These are phyloP conservation scores for Phytophthora palmivora DNA, from an alignment of 352 stramenopile species.

Conservation along the genomic window DNA sequence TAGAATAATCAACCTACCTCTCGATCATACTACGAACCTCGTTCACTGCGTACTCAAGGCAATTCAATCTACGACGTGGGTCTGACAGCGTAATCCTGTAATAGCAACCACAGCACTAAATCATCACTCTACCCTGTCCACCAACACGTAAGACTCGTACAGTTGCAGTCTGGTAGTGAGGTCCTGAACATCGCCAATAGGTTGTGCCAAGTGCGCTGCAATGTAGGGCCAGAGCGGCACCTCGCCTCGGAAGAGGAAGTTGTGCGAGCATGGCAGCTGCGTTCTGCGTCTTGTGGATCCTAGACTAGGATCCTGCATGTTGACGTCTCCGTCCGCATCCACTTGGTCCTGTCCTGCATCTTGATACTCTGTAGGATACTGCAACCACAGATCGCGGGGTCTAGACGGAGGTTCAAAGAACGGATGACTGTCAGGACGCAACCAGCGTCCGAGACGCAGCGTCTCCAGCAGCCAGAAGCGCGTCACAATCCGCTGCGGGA, in stretches of 20 bases:
- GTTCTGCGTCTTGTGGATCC: constrained; percentile 17
- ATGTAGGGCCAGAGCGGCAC: constrained; percentile 83
- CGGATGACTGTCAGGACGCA: constrained; percentile 39
- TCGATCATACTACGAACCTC: constrained; percentile 26
- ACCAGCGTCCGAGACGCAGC: constrained; percentile 44
- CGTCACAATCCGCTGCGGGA: constrained; percentile 41
- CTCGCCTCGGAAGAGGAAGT: constrained; percentile 31
- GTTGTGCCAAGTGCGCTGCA: constrained; percentile 49
- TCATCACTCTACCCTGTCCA: constrained; percentile 7
- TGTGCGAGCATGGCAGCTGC: constrained; percentile 56
- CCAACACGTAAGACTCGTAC: constrained; percentile 34
- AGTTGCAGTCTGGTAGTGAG: constrained; percentile 46
- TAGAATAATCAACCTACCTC: neutral
- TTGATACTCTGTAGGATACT: constrained; percentile 53
- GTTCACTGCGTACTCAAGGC: constrained; percentile 46
- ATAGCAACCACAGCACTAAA: constrained; percentile 10
- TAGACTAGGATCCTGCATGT: constrained; percentile 20
- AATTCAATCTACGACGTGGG: constrained; percentile 40
- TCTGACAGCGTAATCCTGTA: constrained; percentile 43
- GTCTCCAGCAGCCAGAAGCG: constrained; percentile 65
- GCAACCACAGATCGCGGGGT: constrained; percentile 23
- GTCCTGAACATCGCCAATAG: constrained; percentile 47
- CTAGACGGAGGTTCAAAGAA: constrained; percentile 57
- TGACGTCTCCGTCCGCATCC: constrained; percentile 27
- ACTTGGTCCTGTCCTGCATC: constrained; percentile 15